Evolutionary conservation across 768 basidiomycete genomes (phyloP), one percentile per base, ranked within the genome.

Genomic region (Russula brevipes): DNA sequence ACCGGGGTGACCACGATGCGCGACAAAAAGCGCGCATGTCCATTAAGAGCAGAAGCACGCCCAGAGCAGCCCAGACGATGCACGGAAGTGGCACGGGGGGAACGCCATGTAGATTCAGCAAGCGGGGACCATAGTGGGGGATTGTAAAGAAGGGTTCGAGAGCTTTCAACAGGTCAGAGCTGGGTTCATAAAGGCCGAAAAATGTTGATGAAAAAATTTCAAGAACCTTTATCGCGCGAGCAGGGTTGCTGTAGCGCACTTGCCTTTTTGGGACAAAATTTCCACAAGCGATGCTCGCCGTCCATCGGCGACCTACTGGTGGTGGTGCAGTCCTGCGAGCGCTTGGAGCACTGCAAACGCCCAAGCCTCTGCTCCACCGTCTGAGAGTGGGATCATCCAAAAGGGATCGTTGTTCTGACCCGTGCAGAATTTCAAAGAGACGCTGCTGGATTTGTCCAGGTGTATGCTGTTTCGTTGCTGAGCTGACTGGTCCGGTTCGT

Each of bases 171-270:
- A 44, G 24, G 44, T 24, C 44, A 57, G n/a, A 36, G 52, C 17
- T 10, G 45, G 45, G 51, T 64, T 64, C 61, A 66, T 66, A 64
- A 64, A 64, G 65, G 61, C 53, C 11, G 19, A 62, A 66, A 67
- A 67, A 66, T 62, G 60, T 16, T 68, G 66, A 60, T 63, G 60
- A 54, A 67, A 67, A 67, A 62, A 46, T 68, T 68, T 68, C 65
- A 66, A 66, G 66, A 68, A 68, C 65, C 42, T 57, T 51, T 52
- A 38, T 39, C 47, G 65, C 38, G 65, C 38, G 31, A 44, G 17
- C 24, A 19, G 57, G 45, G 65, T 33, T 38, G 54, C 10, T 60
- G 53, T 39, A 49, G 42, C 38, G 47, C 36, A 59, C 60, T 54
- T 65, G 10, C 66, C 66, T 50, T 59, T 50, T 61, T 4, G 11